These are phyloP conservation scores for Russula ochroleuca DNA, from an alignment of 768 basidiomycete genomes.

Conservation along the genomic window DNA sequence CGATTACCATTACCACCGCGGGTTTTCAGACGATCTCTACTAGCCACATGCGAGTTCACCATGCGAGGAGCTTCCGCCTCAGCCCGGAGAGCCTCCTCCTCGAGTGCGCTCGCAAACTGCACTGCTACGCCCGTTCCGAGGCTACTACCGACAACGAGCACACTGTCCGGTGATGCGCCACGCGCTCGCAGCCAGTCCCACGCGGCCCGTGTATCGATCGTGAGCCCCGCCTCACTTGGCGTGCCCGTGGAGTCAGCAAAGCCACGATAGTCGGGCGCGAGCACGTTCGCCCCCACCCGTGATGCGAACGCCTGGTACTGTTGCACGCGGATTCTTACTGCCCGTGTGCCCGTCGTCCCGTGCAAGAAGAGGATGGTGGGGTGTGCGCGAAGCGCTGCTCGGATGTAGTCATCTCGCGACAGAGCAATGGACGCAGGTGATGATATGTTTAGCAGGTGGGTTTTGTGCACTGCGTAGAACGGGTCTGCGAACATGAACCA, in stretches of 20 bases:
- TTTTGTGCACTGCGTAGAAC: slow-evolving; percentile 40
- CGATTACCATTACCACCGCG: neutral
- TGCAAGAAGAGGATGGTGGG: slow-evolving; percentile 87
- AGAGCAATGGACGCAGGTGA: neutral
- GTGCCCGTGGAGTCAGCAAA: slow-evolving; percentile 81
- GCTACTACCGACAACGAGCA: slow-evolving; percentile 82
- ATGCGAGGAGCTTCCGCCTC: slow-evolving; percentile 31
- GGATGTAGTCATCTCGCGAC: slow-evolving; percentile 39
- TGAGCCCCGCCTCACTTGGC: slow-evolving; percentile 73
- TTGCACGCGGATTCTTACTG: slow-evolving; percentile 56
- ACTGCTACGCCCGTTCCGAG: slow-evolving; percentile 78
- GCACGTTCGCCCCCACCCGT: slow-evolving; percentile 65
- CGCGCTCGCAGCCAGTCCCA: slow-evolving; percentile 71
- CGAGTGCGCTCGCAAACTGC: slow-evolving; percentile 41
- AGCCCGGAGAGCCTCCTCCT: slow-evolving; percentile 20
- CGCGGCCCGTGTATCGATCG: slow-evolving; percentile 67
- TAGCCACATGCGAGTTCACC: neutral
- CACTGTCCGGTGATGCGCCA: slow-evolving; percentile 54
- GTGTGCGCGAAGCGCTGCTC: slow-evolving; percentile 48
- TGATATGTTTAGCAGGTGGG: slow-evolving; percentile 36
- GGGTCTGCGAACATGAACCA: slow-evolving; percentile 78
- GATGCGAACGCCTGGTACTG: slow-evolving; percentile 63
- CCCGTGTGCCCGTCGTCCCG: slow-evolving; percentile 86
- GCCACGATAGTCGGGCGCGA: slow-evolving; percentile 89
- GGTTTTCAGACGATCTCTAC: neutral